Evolutionary conservation across 78 protist genomes (phyloP).

Genomic region (Chrysochromulina parva): DNA sequence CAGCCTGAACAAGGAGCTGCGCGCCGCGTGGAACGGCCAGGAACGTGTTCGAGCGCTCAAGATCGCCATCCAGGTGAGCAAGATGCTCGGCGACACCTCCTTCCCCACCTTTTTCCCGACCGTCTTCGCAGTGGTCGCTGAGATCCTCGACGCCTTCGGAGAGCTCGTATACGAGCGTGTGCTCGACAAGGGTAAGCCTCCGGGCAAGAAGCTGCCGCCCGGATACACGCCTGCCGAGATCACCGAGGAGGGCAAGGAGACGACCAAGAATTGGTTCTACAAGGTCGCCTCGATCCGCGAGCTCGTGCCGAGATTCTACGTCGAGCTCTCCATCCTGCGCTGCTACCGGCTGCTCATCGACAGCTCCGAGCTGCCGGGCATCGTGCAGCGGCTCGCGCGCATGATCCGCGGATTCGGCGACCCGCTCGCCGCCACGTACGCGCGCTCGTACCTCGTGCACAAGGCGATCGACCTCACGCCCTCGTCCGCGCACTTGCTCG

Average conservation of each 20-base stretch:
- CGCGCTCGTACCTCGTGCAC: neutral
- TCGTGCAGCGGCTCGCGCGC: neutral
- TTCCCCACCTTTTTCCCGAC: neutral
- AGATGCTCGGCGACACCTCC: neutral
- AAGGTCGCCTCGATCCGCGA: constrained; percentile 28
- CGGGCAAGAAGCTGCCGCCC: too few species aligned
- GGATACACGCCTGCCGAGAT: too few species aligned
- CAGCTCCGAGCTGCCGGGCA: neutral
- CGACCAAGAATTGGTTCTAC: neutral
- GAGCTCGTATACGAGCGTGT: neutral
- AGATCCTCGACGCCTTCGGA: neutral
- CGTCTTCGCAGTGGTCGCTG: neutral
- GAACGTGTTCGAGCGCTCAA: neutral
- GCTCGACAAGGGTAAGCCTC: too few species aligned
- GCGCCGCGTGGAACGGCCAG: neutral
- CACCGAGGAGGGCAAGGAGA: neutral
- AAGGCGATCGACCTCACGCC: neutral
- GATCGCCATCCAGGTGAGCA: neutral
- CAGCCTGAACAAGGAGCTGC: neutral
- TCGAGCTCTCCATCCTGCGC: neutral
- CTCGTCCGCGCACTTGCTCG: too few species aligned
- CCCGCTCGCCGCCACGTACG: neutral
- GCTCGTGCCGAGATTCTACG: neutral
- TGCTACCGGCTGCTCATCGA: neutral
- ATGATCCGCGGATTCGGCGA: neutral